These are phyloP conservation scores for Staphylotrichum longicolle DNA, from an alignment of 495 filamentous ascomycete genomes.

Conservation along the genomic window DNA sequence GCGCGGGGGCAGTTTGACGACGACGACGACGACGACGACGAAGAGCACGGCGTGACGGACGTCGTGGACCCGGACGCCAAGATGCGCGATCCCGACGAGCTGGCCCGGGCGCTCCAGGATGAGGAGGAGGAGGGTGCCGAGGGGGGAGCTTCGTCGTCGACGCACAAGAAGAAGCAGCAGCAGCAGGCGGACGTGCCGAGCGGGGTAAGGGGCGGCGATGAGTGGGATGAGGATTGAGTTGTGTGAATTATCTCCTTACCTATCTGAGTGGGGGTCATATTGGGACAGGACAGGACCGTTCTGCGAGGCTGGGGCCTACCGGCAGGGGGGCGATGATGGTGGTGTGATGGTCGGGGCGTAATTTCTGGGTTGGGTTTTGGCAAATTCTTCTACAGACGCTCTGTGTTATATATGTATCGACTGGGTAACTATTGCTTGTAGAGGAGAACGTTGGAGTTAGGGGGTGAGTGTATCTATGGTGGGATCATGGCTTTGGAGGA, in stretches of 20 bases:
- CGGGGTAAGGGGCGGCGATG: constrained; percentile 40
- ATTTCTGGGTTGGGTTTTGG: too few species aligned
- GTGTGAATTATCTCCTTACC: neutral
- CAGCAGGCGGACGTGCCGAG: constrained; percentile 24
- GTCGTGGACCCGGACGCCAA: constrained; percentile 51
- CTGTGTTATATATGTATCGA: too few species aligned
- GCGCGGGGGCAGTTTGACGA: constrained; percentile 19
- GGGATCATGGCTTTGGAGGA: too few species aligned
- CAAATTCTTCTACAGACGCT: too few species aligned
- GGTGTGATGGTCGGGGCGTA: too few species aligned
- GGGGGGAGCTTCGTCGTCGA: neutral
- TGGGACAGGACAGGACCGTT: too few species aligned
- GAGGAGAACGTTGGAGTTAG: too few species aligned
- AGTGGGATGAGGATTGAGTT: constrained; percentile 42
- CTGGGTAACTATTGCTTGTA: too few species aligned
- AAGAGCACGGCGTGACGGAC: constrained; percentile 39
- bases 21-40: constrained; percentile 17
- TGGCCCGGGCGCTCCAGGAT: constrained; percentile 48
- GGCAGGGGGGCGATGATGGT: too few species aligned
- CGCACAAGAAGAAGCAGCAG: constrained; percentile 8
- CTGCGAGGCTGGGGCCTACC: too few species aligned
- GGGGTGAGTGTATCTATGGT: too few species aligned
- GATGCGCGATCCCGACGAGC: constrained; percentile 58
- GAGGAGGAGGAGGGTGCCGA: constrained; percentile 45
- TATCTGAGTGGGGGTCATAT: too few species aligned